These are phyloP conservation scores for Chaetomium strumarium DNA, from an alignment of 2,329 filamentous ascomycete species.

Conservation along the genomic window DNA sequence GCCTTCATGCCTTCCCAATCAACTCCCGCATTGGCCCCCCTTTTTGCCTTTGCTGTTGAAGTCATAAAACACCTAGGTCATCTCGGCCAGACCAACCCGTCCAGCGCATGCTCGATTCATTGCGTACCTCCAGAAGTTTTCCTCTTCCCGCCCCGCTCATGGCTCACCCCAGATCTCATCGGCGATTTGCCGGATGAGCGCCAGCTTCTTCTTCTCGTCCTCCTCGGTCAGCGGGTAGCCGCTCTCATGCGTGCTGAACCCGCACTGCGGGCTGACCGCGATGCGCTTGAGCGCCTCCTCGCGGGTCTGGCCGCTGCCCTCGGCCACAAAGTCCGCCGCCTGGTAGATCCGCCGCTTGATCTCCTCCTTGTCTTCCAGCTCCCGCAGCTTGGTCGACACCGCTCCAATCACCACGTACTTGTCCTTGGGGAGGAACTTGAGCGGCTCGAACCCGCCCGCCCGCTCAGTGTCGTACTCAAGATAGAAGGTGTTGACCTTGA, in stretches of 20 bases:
- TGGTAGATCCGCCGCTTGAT: slow-evolving; percentile 54
- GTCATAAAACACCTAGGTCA: neutral
- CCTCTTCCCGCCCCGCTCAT: slow-evolving; percentile 14
- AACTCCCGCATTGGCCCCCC: neutral
- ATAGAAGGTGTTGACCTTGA: slow-evolving; percentile 62
- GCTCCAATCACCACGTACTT: slow-evolving; percentile 61
- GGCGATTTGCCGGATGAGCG: slow-evolving; percentile 64
- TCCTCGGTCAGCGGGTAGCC: slow-evolving; percentile 64
- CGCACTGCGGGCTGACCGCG: slow-evolving; percentile 65
- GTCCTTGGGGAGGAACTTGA: slow-evolving; percentile 52
- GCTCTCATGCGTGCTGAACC: slow-evolving; percentile 67
- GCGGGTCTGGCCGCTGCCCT: slow-evolving; percentile 57
- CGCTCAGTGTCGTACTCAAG: slow-evolving; percentile 63
- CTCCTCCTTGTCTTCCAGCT: slow-evolving; percentile 58
- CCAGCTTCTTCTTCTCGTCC: slow-evolving; percentile 68
- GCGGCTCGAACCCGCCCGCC: slow-evolving; percentile 60
- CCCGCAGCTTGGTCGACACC: slow-evolving; percentile 56
- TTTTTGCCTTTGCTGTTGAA: neutral
- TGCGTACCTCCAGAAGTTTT: no score
- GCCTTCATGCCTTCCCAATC: neutral
- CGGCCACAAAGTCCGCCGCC: slow-evolving; percentile 63
- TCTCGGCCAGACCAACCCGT: neutral
- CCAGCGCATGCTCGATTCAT: neutral
- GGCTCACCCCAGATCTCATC: slow-evolving; percentile 62
- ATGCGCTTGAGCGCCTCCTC: slow-evolving; percentile 65